These are phyloP conservation scores for Coniochaeta sp. DNA, from an alignment of 2,329 filamentous ascomycete species.

Conservation along the genomic window DNA sequence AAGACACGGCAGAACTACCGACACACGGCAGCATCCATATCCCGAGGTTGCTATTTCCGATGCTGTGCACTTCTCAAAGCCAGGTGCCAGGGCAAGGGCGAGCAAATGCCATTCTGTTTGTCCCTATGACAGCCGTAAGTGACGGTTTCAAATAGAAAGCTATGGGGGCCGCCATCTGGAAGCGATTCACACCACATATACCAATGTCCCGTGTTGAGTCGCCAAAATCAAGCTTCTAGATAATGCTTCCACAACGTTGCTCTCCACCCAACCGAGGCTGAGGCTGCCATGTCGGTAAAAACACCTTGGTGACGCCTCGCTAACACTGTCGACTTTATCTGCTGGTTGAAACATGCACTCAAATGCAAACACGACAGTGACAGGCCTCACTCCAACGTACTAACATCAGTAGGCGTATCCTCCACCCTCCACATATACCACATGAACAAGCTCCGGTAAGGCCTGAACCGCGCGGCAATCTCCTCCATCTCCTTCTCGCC, in stretches of 20 bases:
- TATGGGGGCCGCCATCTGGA: too few species aligned
- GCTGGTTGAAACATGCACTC: not conserved
- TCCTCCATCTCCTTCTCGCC: conserved; percentile 85
- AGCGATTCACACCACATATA: too few species aligned
- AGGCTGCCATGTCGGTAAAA: not conserved
- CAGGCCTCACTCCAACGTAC: conserved; percentile 36
- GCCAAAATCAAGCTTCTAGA: not conserved
- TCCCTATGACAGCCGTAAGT: not conserved
- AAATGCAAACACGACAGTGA: too few species aligned
- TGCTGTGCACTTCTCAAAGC: not conserved
- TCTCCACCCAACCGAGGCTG: not conserved
- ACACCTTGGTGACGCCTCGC: not conserved
- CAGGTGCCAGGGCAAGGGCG: not conserved
- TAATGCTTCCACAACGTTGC: not conserved
- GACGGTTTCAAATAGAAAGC: not conserved
- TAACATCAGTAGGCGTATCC: conserved; percentile 59
- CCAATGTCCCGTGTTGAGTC: not conserved
- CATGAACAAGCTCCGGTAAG: conserved; percentile 91
- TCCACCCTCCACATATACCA: conserved; percentile 96
- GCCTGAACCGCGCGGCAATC: conserved; percentile 69
- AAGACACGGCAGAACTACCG: not conserved
- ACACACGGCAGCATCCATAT: not conserved
- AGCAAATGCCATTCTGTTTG: not conserved
- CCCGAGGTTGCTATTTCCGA: not conserved
- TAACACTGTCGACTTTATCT: not conserved